Evolutionary conservation across 139 green algal species (phyloP).

Genomic region (Chlorella sp.): DNA sequence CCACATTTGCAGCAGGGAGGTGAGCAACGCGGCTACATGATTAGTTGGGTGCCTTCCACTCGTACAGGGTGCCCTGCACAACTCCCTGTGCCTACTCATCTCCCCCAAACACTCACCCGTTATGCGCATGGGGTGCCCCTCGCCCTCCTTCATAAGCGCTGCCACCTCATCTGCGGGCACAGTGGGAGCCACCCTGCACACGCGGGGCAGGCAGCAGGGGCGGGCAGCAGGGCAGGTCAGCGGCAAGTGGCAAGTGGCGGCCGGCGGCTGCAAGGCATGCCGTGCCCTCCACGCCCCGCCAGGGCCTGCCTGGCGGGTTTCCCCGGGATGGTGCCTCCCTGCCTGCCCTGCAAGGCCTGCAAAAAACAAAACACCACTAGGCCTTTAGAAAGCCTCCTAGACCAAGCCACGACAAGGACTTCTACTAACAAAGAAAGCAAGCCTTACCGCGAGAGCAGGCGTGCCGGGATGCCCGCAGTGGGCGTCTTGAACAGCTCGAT

Average conservation of each 20-base stretch:
- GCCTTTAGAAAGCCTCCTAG: too few relatives aligned
- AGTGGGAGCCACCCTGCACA: slow-evolving; percentile 26
- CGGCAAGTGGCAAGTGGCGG: not conserved
- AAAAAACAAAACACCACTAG: too few relatives aligned
- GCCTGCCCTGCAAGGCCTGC: too few relatives aligned
- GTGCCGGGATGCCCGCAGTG: slow-evolving; percentile 37
- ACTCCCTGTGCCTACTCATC: not conserved
- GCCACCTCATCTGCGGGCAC: slow-evolving; percentile 47
- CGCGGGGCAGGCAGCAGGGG: not conserved
- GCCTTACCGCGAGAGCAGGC: slow-evolving; percentile 49
- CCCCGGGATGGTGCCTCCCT: too few relatives aligned
- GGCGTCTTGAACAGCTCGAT: slow-evolving; percentile 67
- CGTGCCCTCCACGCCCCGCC: too few relatives aligned
- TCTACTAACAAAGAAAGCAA: too few relatives aligned
- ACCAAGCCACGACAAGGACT: too few relatives aligned
- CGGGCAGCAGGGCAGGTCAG: not conserved
- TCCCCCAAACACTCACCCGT: not conserved
- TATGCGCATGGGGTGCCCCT: slow-evolving; percentile 46
- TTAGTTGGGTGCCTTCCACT: not conserved
- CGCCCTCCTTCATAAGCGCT: slow-evolving; percentile 22
- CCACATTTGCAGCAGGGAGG: not conserved
- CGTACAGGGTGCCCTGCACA: not conserved
- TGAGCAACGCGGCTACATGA: too few relatives aligned
- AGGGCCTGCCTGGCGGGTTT: too few relatives aligned
- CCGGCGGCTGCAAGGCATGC: too few relatives aligned